These are phyloP conservation scores for Geoglossum glabrum DNA, from an alignment of 495 filamentous ascomycete species.

Conservation along the genomic window DNA sequence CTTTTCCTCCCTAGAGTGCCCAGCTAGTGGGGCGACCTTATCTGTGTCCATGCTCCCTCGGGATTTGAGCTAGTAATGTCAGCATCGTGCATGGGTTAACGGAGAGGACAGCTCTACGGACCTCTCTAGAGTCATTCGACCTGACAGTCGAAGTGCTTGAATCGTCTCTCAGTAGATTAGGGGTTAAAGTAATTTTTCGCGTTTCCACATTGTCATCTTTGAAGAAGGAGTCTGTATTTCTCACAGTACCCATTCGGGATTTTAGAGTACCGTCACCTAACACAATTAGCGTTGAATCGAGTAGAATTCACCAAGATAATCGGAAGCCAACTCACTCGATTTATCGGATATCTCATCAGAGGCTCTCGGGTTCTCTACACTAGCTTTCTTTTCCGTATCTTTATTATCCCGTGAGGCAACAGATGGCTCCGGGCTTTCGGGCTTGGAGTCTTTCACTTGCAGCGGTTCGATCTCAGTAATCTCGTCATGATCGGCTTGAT, in stretches of 20 bases:
- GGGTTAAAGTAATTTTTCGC: slow-evolving; percentile 91
- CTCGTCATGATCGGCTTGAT: slow-evolving; percentile 1
- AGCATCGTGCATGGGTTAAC: neutral
- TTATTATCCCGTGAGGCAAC: slow-evolving; percentile 15
- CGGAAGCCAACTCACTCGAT: slow-evolving; percentile 17
- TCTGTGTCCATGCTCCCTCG: slow-evolving; percentile 31
- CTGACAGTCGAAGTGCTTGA: slow-evolving; percentile 31
- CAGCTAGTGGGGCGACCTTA: slow-evolving; percentile 29
- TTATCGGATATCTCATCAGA: slow-evolving; percentile 48
- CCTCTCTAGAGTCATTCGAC: slow-evolving; percentile 45
- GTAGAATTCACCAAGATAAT: neutral
- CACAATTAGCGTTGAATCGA: slow-evolving; percentile 1
- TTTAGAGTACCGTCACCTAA: slow-evolving; percentile 38
- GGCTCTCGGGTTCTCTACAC: slow-evolving; percentile 23
- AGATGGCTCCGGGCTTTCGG: slow-evolving; percentile 17
- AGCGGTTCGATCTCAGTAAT: slow-evolving; percentile 24
- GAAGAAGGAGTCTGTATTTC: slow-evolving; percentile 90
- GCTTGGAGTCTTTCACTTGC: slow-evolving; percentile 19
- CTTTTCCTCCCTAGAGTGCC: slow-evolving; percentile 52
- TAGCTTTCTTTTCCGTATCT: slow-evolving; percentile 5
- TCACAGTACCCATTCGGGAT: slow-evolving; percentile 64
- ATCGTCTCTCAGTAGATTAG: slow-evolving; percentile 83
- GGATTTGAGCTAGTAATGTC: slow-evolving; percentile 18
- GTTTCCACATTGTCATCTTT: slow-evolving; percentile 89
- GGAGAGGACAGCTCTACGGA: slow-evolving; percentile 11